Conservation (phyloP, 2,329 filamentous ascomycete genomes). For the Colletotrichum acutatum region DNA sequence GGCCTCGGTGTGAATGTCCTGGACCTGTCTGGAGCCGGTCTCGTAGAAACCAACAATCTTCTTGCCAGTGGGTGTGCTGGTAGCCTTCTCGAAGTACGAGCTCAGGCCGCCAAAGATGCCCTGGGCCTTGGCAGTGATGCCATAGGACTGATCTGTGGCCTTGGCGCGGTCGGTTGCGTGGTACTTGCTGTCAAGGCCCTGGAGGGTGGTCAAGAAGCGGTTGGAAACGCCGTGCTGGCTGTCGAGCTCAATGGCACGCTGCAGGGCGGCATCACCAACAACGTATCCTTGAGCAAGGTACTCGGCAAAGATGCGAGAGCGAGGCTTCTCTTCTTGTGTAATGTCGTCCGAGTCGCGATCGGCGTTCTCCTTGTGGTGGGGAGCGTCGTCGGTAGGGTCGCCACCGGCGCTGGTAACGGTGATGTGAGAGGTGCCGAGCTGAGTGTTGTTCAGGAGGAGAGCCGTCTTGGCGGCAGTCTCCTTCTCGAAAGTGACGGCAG, state of each 20-base stretch:
- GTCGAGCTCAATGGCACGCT: conserved; percentile 88
- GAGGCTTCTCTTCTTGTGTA: conserved; percentile 96
- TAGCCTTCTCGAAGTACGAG: conserved; percentile 96
- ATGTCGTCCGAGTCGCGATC: conserved; percentile 76
- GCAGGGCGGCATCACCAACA: conserved; percentile 78
- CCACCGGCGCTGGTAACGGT: conserved; percentile 75
- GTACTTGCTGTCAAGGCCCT: conserved; percentile 84
- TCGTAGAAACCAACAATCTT: conserved; percentile 90
- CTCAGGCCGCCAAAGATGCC: conserved; percentile 72
- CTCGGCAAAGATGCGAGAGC: conserved; percentile 92
- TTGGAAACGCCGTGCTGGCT: conserved; percentile 86
- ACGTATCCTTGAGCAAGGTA: conserved; percentile 96
- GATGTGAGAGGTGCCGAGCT: conserved; percentile 89
- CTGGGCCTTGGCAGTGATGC: conserved; percentile 79
- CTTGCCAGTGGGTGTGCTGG: conserved; percentile 87
- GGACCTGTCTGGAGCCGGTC: conserved; percentile 85
- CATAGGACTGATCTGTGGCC: conserved; percentile 86
- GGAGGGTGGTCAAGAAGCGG: conserved; percentile 82
- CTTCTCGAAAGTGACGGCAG: conserved; percentile 97
- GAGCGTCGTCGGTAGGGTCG: conserved; percentile 69
- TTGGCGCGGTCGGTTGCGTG: conserved; percentile 89
- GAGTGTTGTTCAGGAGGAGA: conserved; percentile 95
- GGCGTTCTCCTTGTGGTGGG: conserved; percentile 64
- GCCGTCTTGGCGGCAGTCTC: conserved; percentile 96
- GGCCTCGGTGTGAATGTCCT: conserved; percentile 94